These are phyloP conservation scores for Saccharomycopsis javanensis DNA, from an alignment of 805 yeast species.

Conservation along the genomic window DNA sequence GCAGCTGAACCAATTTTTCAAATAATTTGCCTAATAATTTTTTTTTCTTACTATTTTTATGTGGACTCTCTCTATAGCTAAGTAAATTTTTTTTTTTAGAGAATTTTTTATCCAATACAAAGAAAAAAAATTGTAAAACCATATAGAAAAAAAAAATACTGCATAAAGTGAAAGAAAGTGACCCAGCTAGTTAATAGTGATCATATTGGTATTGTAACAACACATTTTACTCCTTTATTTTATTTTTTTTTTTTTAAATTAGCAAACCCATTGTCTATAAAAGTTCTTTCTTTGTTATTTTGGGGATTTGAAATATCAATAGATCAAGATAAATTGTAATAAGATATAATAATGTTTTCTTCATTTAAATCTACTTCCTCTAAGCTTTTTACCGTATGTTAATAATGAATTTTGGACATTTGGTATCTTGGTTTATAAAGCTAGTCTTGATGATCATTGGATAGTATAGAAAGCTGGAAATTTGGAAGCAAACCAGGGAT, in stretches of 20 bases:
- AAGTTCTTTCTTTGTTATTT: background rate
- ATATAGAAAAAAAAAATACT: background rate
- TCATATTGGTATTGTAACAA: background rate
- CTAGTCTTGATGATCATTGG: too few species aligned
- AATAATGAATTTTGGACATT: background rate
- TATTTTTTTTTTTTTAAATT: background rate
- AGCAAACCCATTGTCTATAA: background rate
- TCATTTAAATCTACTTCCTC: slow-evolving; percentile 2
- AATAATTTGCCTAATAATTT: background rate
- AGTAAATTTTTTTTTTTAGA: slow-evolving; percentile 1
- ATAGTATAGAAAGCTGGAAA: too few species aligned
- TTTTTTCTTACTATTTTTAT: background rate
- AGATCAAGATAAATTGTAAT: background rate
- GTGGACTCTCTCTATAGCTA: background rate
- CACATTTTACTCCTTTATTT: background rate
- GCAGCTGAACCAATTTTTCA: background rate
- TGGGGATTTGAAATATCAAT: slow-evolving; percentile 2
- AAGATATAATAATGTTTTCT: background rate
- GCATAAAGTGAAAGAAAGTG: background rate
- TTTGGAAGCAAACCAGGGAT: too few species aligned
- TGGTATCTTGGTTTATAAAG: background rate
- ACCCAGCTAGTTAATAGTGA: background rate
- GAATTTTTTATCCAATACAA: slow-evolving; percentile 1
- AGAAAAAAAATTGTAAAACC: slow-evolving; percentile 1
- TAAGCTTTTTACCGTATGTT: slow-evolving; percentile 2